A percentile compares a stretch with the other conserved stretches of the same genome.
These are phyloP conservation scores for Juglanconis juglandina DNA, from an alignment of 2,329 filamentous ascomycete genomes.

Conservation along the genomic window DNA sequence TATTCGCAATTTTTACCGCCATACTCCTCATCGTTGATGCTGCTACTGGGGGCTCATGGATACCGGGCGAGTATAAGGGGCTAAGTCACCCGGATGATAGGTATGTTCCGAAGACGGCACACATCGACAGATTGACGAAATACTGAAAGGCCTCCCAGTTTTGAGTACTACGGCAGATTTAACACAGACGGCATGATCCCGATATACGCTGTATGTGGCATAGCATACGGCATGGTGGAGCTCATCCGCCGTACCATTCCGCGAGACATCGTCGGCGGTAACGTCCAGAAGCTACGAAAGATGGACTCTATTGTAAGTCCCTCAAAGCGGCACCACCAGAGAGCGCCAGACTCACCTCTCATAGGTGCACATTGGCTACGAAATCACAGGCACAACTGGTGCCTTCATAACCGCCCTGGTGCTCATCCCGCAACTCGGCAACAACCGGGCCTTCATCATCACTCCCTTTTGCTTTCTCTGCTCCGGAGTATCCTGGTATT, in stretches of 20 bases:
- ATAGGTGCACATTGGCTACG: conserved; percentile 43
- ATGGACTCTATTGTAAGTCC: conserved; percentile 38
- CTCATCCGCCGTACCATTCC: conserved; percentile 49
- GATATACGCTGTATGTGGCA: conserved; percentile 41
- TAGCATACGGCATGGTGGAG: conserved; percentile 48
- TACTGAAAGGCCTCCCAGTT: conserved; percentile 25
- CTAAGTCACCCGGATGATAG: conserved; percentile 28
- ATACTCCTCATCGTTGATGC: conserved; percentile 46
- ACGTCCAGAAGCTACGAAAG: conserved; percentile 45
- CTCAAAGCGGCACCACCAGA: neutral
- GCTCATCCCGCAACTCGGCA: conserved; percentile 46
- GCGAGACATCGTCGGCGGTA: conserved; percentile 47
- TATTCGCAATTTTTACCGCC: conserved; percentile 45
- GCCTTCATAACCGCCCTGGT: conserved; percentile 47
- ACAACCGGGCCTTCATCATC: conserved; percentile 50
- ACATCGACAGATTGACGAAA: neutral
- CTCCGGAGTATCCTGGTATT: conserved; percentile 42
- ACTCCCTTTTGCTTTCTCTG: conserved; percentile 44
- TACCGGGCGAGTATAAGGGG: conserved; percentile 25
- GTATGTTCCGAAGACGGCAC: neutral
- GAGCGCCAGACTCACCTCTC: neutral
- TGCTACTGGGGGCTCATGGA: conserved; percentile 43
- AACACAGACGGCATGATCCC: conserved; percentile 48
- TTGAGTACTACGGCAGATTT: conserved; percentile 44
- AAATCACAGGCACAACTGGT: conserved; percentile 44